Conservation (phyloP, 1,284 basidiomycete genomes). For the Lignosus rhinocerotis region DNA sequence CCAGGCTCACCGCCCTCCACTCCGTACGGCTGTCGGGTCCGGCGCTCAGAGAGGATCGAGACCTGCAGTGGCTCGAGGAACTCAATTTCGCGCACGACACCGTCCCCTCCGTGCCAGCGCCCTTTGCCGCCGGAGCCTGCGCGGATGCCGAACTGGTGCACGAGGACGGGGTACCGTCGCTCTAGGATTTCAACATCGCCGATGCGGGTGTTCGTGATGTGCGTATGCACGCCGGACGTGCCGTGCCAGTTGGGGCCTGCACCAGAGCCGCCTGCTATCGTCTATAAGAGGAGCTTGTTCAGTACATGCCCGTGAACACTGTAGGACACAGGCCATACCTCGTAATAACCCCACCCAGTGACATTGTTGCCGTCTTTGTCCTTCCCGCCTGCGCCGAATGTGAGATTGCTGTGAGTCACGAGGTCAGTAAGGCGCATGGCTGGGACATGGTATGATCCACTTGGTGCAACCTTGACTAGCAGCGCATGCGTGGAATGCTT, state of each 20-base stretch:
- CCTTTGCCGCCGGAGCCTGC: conserved; percentile 79
- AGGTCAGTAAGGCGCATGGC: background rate
- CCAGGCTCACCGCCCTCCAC: conserved; percentile 84
- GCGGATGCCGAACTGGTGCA: conserved; percentile 83
- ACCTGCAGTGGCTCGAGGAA: conserved; percentile 86
- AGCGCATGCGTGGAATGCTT: conserved; percentile 90
- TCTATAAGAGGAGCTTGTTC: conserved; percentile 44
- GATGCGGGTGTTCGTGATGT: conserved; percentile 94
- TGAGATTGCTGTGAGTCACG: conserved; percentile 69
- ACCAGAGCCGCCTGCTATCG: conserved; percentile 91
- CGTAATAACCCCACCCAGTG: conserved; percentile 94
- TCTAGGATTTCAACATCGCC: conserved; percentile 94
- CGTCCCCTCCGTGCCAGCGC: conserved; percentile 82
- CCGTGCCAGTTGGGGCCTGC: conserved; percentile 92
- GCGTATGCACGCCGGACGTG: conserved; percentile 83
- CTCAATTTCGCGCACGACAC: conserved; percentile 86
- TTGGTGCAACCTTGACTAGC: conserved; percentile 95
- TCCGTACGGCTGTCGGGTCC: conserved; percentile 90
- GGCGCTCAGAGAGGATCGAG: conserved; percentile 84
- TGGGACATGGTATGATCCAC: conserved; percentile 41
- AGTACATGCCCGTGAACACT: background rate
- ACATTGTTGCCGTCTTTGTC: conserved; percentile 75
- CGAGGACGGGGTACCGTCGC: conserved; percentile 84
- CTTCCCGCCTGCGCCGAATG: conserved; percentile 89
- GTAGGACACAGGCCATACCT: conserved; percentile 45